Evolutionary conservation across 2,329 filamentous ascomycete genomes (phyloP).

Genomic region (Berkeleyomyces rouxiae): DNA sequence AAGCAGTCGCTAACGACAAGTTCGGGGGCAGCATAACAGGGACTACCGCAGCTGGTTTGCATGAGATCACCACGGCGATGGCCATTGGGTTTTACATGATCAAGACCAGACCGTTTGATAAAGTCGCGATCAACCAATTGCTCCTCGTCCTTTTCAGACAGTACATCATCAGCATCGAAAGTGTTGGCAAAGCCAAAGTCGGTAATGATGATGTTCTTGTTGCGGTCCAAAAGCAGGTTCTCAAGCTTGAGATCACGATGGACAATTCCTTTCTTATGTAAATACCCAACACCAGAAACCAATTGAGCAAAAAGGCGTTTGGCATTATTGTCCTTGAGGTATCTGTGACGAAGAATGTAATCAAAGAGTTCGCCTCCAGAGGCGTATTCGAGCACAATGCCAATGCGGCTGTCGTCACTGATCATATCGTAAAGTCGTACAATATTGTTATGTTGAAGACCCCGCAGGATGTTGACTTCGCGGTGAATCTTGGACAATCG

Average conservation of each 20-base stretch:
- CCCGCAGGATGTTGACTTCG: slow-evolving; percentile 80
- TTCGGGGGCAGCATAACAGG: slow-evolving; percentile 93
- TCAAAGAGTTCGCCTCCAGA: slow-evolving; percentile 96
- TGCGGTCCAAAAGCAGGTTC: slow-evolving; percentile 84
- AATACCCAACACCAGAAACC: slow-evolving; percentile 87
- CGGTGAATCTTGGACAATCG: slow-evolving; percentile 93
- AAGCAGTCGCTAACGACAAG: slow-evolving; percentile 93
- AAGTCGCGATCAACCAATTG: slow-evolving; percentile 75
- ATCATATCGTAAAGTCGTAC: slow-evolving; percentile 96
- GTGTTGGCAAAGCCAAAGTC: slow-evolving; percentile 99
- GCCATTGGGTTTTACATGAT: slow-evolving; percentile 59
- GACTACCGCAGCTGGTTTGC: slow-evolving; percentile 97
- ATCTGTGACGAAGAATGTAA: slow-evolving; percentile 92
- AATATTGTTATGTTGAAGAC: slow-evolving; percentile 88
- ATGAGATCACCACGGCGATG: slow-evolving; percentile 81
- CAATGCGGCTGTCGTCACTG: slow-evolving; percentile 90
- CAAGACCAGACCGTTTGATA: slow-evolving; percentile 72
- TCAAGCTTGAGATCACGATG: slow-evolving; percentile 94
- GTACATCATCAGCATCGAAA: slow-evolving; percentile 75
- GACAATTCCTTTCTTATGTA: slow-evolving; percentile 97
- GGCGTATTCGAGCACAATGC: slow-evolving; percentile 95
- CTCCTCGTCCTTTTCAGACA: slow-evolving; percentile 78
- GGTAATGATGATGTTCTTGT: slow-evolving; percentile 98
- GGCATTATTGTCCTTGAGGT: slow-evolving; percentile 84
- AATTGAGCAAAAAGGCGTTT: slow-evolving; percentile 87